Evolutionary conservation across 1,139 yeast genomes (phyloP).

Genomic region (Candida sanyaensis): DNA sequence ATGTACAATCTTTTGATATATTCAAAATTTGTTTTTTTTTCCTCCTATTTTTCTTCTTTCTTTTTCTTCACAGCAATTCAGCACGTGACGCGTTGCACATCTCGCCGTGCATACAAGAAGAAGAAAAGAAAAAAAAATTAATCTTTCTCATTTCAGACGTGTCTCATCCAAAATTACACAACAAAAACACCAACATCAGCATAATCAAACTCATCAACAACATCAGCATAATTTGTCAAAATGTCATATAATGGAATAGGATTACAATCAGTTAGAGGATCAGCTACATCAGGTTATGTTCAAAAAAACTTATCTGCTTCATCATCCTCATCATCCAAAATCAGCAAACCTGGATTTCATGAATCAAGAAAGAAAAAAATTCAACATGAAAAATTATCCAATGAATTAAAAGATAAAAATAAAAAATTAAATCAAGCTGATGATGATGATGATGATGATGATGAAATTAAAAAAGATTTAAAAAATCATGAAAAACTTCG

Average conservation of each 20-base stretch:
- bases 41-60: too few relatives aligned
- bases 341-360: constrained; percentile 19
- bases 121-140: too few relatives aligned
- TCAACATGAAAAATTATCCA: not conserved
- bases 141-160: too few relatives aligned
- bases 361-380: constrained; percentile 14
- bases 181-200: not conserved
- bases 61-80: too few relatives aligned
- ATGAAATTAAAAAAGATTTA: constrained; percentile 30
- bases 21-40: too few relatives aligned
- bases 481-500: constrained; percentile 50
- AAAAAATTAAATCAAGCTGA: not conserved
- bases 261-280: constrained; percentile 62
- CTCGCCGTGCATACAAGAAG: too few relatives aligned
- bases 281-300: constrained; percentile 73
- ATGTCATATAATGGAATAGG: constrained; percentile 74
- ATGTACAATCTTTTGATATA: too few relatives aligned
- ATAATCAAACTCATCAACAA: constrained; percentile 15
- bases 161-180: too few relatives aligned
- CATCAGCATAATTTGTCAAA: too few relatives aligned
- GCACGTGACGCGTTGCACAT: too few relatives aligned
- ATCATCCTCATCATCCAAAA: constrained; percentile 14
- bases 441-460: constrained; percentile 18
- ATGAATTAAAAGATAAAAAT: constrained; percentile 17
- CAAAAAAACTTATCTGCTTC: constrained; percentile 54